Conservation (phyloP, 108 stramenopile genomes). For the Fragilaria radians region DNA sequence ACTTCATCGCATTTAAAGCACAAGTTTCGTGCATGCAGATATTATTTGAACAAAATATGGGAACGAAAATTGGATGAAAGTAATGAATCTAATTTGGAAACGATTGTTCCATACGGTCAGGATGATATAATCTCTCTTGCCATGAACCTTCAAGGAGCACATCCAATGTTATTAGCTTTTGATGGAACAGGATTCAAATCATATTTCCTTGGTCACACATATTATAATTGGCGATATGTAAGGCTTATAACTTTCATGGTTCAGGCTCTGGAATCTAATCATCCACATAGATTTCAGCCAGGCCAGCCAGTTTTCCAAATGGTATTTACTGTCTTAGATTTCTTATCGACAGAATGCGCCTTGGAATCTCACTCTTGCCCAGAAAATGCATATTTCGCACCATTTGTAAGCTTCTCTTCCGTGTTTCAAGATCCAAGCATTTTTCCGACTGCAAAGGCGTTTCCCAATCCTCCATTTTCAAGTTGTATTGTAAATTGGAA, state of each 20-base stretch:
- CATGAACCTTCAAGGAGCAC: background rate
- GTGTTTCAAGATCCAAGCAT: background rate
- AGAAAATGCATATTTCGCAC: background rate
- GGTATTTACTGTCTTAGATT: background rate
- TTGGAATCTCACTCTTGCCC: background rate
- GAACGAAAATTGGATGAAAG: too few species aligned
- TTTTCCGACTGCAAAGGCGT: background rate
- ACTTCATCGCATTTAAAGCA: too few species aligned
- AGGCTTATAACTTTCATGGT: background rate
- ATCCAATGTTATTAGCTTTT: background rate
- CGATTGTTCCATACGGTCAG: too few species aligned
- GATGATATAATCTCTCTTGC: background rate
- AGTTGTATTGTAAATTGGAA: background rate
- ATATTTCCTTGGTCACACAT: background rate
- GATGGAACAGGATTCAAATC: background rate
- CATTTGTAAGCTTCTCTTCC: background rate
- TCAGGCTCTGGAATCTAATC: background rate
- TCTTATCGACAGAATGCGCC: background rate
- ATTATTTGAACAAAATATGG: too few species aligned
- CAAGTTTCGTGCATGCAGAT: too few species aligned
- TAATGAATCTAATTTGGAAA: too few species aligned
- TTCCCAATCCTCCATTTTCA: background rate
- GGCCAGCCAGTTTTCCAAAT: conserved; percentile 7
- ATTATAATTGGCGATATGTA: background rate
- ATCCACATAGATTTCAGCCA: conserved; percentile 7